Base-by-base conservation (phyloP, 1,284 basidiomycete genomes). In the Trichosporon asahii region DNA sequence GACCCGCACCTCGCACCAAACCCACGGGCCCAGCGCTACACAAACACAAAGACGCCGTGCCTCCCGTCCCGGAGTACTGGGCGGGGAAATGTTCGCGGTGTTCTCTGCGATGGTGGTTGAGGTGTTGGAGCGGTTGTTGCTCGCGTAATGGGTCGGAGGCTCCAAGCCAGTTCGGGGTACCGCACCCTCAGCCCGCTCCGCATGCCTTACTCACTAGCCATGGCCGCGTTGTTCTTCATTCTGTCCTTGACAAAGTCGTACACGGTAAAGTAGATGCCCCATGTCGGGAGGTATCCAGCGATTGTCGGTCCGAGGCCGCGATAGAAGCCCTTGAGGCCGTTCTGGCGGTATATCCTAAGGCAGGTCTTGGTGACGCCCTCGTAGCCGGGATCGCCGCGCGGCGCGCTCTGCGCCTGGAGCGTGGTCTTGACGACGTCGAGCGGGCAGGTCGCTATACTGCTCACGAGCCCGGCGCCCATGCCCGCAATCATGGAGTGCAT, bases 251-350 rank as follows among this genome's bases (percentile, higher is more conserved):
- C 91, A 71, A 91, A 89, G 84, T 98, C 95, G 84, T 97, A 97
- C 21, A 98, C 93, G n/a, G 93, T 90, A 82, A 98, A 98, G 83
- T 97, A 98, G 76, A 98, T 98, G 29, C 94, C 95, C 95, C 95
- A 97, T 9, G 95, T 98, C 27, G 95, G 95, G 49, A 98, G 88
- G 84, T 98, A 97, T 7, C 95, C 95, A 5, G 95, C 88, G 70
- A 98, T 88, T 14, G 95, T 98, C n/a, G 95, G 95, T 9, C 95
- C 95, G 29, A 98, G 87, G 14, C 95, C 95, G 55, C 95, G 89
- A 84, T 98, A 98, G 72, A 97, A 86, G 14, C 95, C 95, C 66
- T 90, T 88, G 67, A 95, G 77, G 8, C 95, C 95, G 73, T 92
- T 89, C 72, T 91, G 87, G 74, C 84, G 83, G 77, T 91, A 85